Evolutionary conservation across 352 stramenopile species (phyloP), one percentile per base, ranked within the genome.

Genomic region (Phytophthora niederhauseri): DNA sequence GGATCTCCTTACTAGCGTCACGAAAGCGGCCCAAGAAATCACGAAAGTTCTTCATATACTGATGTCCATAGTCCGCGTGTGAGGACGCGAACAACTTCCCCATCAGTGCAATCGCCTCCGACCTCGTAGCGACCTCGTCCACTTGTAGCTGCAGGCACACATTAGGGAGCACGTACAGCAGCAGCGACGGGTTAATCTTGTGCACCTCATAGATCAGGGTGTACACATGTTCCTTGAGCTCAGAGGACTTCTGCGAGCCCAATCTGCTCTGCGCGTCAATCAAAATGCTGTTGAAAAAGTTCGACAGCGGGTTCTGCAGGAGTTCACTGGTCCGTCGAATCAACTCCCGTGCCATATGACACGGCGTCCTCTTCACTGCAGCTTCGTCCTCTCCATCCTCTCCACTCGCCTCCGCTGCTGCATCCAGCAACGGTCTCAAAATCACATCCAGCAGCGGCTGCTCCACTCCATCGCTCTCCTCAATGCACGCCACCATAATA

Each of bases 1-100:
- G 87, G 68, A 97, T 94, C 41, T 95, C 86, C 60, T 95, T 95
- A 70, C 86, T 95, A 6, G 90, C 83, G 61, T 97, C 89, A 8
- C 84, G 81, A 54, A 97, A 97, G n/a, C 89, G 79, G 24, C 85
- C 86, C 41, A 97, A 64, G 58, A 97, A 97, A 8, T 95, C 86
- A 22, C 88, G 84, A 34, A 97, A 95, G 38, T 82, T 94, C 56
- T 93, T 93, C 72, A 93, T 84, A 54, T 90, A 93, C 41, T 93
- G 73, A 6, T 87, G 77, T 0, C 84, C 85, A 50, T 91, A 94
- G 20, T 94, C 86, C 3, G 84, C 85, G 22, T 85, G 80, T 3
- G 80, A 81, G 0, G 87, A 95, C 12, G 86, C 85, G 66, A 97
- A 97, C 12, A 97, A 66, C 49, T 86, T 84, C 0, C 85, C 88